Percentiles rank a stretch among this genome's conserved stretches.
phyloP scores from a whole-genome alignment of 352 stramenopile species.

The Plasmopara viticola region DNA sequence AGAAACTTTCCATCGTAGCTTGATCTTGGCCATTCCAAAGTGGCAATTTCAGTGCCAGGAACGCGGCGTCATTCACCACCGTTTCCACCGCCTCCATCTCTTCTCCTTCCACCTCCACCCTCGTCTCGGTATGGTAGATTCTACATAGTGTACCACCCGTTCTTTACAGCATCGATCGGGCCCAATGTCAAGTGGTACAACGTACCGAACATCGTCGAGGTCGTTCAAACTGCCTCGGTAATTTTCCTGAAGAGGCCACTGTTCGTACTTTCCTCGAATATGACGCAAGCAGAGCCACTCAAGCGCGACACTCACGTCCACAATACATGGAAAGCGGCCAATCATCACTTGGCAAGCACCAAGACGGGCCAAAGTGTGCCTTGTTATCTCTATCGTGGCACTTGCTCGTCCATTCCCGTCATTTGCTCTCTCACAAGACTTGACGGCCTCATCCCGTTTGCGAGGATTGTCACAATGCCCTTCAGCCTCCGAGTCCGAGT shows the following conservation, averaged over 20 bases:
- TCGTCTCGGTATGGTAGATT: conserved; percentile 1
- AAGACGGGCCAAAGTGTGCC: conserved; percentile 12
- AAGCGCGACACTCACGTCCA: conserved; percentile 26
- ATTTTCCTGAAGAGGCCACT: conserved; percentile 24
- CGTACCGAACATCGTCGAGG: conserved; percentile 22
- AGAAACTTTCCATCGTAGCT: conserved; percentile 16
- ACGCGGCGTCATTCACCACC: conserved; percentile 24
- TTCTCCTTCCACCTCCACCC: conserved; percentile 10
- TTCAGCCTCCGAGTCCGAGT: conserved; percentile 36
- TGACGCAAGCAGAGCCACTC: conserved; percentile 33
- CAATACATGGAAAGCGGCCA: conserved; percentile 33
- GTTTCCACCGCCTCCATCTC: conserved; percentile 14
- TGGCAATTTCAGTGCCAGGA: conserved; percentile 19
- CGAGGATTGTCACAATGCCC: background rate
- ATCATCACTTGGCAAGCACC: conserved; percentile 35
- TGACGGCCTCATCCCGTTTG: conserved; percentile 6
- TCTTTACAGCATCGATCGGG: conserved; percentile 2
- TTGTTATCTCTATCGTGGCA: conserved; percentile 5
- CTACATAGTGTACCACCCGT: conserved; percentile 4
- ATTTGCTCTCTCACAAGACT: conserved; percentile 2
- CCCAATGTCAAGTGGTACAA: no score
- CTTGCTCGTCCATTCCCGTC: conserved; percentile 6
- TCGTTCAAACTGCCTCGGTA: conserved; percentile 16
- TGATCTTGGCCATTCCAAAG: conserved; percentile 13
- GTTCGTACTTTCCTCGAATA: conserved; percentile 31